A percentile compares a stretch with the other conserved stretches of the same genome.
phyloP scores from a whole-genome alignment of 1,284 basidiomycete genomes.

The Cystobasidium pallidum region DNA sequence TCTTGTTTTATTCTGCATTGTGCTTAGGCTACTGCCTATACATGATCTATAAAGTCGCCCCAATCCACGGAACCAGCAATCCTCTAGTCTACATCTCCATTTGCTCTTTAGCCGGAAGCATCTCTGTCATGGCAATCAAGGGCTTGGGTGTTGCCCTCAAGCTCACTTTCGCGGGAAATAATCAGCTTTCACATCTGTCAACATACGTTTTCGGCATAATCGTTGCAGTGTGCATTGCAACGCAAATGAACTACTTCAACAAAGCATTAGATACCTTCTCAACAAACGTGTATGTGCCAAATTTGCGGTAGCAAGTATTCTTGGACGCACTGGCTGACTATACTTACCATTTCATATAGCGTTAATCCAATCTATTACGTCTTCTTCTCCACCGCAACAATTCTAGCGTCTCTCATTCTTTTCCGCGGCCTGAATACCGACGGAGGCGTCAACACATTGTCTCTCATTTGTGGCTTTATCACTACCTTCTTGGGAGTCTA shows the following conservation, averaged over 20 bases:
- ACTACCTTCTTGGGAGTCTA: conserved; percentile 79
- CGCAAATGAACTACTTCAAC: conserved; percentile 88
- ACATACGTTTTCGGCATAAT: conserved; percentile 92
- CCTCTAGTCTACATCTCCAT: conserved; percentile 93
- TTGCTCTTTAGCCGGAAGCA: conserved; percentile 83
- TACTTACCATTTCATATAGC: conserved; percentile 58
- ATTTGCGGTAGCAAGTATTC: not conserved
- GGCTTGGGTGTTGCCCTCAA: conserved; percentile 96
- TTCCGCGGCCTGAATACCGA: conserved; percentile 97
- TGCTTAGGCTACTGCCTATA: conserved; percentile 78
- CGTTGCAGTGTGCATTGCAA: conserved; percentile 81
- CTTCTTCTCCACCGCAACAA: conserved; percentile 94
- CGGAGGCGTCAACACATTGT: conserved; percentile 76
- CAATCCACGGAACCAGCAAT: conserved; percentile 83
- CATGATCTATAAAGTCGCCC: conserved; percentile 86
- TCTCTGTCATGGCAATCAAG: conserved; percentile 92
- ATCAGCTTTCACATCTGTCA: conserved; percentile 91
- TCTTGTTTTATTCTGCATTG: conserved; percentile 83
- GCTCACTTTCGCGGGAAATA: conserved; percentile 88
- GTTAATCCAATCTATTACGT: conserved; percentile 99
- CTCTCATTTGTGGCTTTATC: conserved; percentile 81
- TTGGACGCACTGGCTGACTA: not conserved
- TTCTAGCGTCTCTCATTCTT: conserved; percentile 90
- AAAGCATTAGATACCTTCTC: conserved; percentile 96
- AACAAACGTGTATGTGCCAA: conserved; percentile 83